Base-by-base conservation (phyloP, 148 eudicot species). In the Silene conica region DNA sequence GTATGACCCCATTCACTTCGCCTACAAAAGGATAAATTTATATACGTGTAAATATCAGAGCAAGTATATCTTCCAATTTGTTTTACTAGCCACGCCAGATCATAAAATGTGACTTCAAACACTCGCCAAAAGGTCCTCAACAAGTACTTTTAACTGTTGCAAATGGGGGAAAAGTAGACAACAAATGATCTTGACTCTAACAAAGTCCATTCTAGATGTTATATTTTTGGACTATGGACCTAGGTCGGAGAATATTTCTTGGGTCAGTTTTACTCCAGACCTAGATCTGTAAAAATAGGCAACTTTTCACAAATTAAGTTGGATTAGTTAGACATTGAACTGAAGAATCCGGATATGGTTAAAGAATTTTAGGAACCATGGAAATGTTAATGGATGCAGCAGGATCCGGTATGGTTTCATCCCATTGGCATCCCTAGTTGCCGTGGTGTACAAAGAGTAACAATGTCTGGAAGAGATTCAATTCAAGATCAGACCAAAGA, bases 1-100 rank as follows among this genome's bases (percentile, higher is more conserved):
- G 99, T 90, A 82, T 90, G 92, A 73, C 91, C 91, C 99, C 99
- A 95, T 80, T 83, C 84, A 83, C 97, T 92, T 69, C 74, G 78
- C 86, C 99, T 94, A 92, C 74, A 74, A 77, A 77, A 62, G 50
- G 31, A 21, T 57, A 43, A 18, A 74, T n/a, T 46, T 21, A 58
- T 1, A 67, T n/a, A 13, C 61, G 19, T 21, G 25, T 59, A 12
- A 59, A 57, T 18, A 34, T 26, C 28, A 2, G 28, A 38, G 26
- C 55, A 41, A 48, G 2, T 3, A 38, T 65, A 59, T 60, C 52
- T 31, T 9, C 18, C 48, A 46, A 71, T 71, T 26, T 38, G 69
- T 65, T 65, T 65, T 34, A 65, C 69, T 65, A 34, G 38, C 7
- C 8, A 7, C 12, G 67, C n/a, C 13, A 0, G 41, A 9, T 15